Evolutionary conservation across 2,329 filamentous ascomycete genomes (phyloP), one percentile per base, ranked within the genome.

Genomic region (Ophiostoma montium): DNA sequence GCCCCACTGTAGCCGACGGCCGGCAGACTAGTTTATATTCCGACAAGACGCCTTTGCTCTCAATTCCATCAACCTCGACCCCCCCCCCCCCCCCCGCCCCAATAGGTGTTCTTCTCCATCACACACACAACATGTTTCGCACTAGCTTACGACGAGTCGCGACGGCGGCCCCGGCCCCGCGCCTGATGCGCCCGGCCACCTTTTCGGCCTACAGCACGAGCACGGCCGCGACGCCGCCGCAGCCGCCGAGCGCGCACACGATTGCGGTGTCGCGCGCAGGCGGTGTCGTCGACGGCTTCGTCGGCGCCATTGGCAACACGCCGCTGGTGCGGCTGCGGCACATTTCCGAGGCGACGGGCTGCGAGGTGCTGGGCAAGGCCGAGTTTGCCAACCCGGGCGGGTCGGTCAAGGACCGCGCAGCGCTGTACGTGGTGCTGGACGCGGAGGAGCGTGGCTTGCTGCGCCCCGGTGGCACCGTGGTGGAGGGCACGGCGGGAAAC

Each of bases 321-420:
- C 90, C 92, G 1, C 77, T 98, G 48, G 94, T 98, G 65, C 82
- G 85, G 45, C 74, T 98, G 46, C 90, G 94, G 67, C 78, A 74
- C 53, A 80, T 96, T 57, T 96, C 90, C 36, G 80, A 86, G 52
- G 76, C 94, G 62, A 96, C 92, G 0, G 88, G 89, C 56, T 96
- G 92, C 74, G 85, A 94, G 59, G 73, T 98, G 51, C 80, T 96
- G 36, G 92, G 90, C 61, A 98, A 98, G 67, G 89, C 92, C 59
- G 92, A 98, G 65, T 98, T 98, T 70, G 92, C 94, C 74, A 98
- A 98, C 72, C 92, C 92, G 1, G 92, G 92, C 57, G 92, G 92
- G 52, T 89, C 83, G 49, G 83, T 98, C 64, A 98, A 98, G 70
- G 92, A 98, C 69, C 85, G 92, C 55, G 92, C 92, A 2, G 92